Evolutionary conservation across 192 early-diverging fungal genomes (phyloP), one percentile per base, ranked within the genome.

Genomic region (Thamnidium elegans): DNA sequence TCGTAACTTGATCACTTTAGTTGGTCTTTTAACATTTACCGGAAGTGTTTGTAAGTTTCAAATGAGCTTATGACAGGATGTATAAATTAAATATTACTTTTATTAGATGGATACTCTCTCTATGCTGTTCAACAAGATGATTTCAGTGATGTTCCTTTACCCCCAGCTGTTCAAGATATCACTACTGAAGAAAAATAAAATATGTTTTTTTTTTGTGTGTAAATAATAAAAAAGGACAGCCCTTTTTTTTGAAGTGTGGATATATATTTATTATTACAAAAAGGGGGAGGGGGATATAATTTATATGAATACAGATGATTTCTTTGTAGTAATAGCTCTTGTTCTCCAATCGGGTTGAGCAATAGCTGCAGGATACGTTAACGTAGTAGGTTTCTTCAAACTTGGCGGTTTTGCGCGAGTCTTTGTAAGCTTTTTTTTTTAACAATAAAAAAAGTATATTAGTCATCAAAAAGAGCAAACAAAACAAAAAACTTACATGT

Each of bases 91-190:
- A 21, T 50, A 30, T 54, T 42, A 26, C 50, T 47, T 59, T 6
- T 19, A 51, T 61, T 47, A 86, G 84, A 88, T 63, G 80, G 85
- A 68, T 91, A 91, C 74, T 86, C 88, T 54, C 84, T 91, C 17
- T 68, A 86, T 54, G 87, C 87, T 9, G 87, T 91, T 7, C 80
- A 80, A 70, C 89, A 91, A 68, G 89, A 91, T 68, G 87, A 89
- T 75, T 89, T 87, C 70, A 85, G 83, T 63, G 89, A 91, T 66
- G 78, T 91, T 31, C 81, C 82, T 20, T 77, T 91, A 63, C 89
- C 89, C 21, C 46, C 48, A 4, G n/a, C 50, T 7, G 32, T 65
- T 51, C 36, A 66, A 11, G 74, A 59, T 54, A 69, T 69, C 15
- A 60, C 62, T 30, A 55, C 58, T 48, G 56, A 51, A 4, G 67